Conservation (phyloP, 1,139 yeast genomes). For the Diutina pseudorugosa region DNA sequence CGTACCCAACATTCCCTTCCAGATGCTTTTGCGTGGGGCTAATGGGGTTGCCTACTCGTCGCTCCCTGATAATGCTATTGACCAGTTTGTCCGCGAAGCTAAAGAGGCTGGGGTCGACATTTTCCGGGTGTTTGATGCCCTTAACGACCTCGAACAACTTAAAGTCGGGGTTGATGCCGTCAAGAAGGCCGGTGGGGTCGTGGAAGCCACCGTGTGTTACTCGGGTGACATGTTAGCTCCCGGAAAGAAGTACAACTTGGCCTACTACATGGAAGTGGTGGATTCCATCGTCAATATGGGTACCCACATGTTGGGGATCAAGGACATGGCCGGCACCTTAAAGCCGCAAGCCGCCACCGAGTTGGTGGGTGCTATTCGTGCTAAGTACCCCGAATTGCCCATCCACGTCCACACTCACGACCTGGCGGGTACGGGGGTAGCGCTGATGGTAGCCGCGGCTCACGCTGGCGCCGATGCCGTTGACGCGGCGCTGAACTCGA, state of each 20-base stretch:
- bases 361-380: slow-evolving; percentile 70
- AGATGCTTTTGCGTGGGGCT: slow-evolving; percentile 98
- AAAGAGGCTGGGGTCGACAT: slow-evolving; percentile 94
- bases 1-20: slow-evolving; percentile 98
- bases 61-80: slow-evolving; percentile 95
- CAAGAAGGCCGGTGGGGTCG: slow-evolving; percentile 96
- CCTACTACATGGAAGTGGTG: slow-evolving; percentile 72
- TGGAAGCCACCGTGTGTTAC: slow-evolving; percentile 96
- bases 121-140: slow-evolving; percentile 94
- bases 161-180: slow-evolving; percentile 98
- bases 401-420: slow-evolving; percentile 98
- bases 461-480: slow-evolving; percentile 96
- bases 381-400: slow-evolving; percentile 83
- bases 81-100: slow-evolving; percentile 90
- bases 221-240: slow-evolving; percentile 97
- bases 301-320: slow-evolving; percentile 91
- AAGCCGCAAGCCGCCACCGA: slow-evolving; percentile 88
- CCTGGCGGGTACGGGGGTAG: slow-evolving; percentile 98
- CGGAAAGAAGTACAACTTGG: slow-evolving; percentile 90
- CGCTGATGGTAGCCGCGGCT: slow-evolving; percentile 92
- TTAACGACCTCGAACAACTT: slow-evolving; percentile 91
- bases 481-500: slow-evolving; percentile 93
- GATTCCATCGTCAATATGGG: slow-evolving; percentile 87
- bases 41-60: slow-evolving; percentile 98
- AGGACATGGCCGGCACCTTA: slow-evolving; percentile 99